Conservation (phyloP, 495 filamentous ascomycete genomes). For the Staphylotrichum tortipilum region DNA sequence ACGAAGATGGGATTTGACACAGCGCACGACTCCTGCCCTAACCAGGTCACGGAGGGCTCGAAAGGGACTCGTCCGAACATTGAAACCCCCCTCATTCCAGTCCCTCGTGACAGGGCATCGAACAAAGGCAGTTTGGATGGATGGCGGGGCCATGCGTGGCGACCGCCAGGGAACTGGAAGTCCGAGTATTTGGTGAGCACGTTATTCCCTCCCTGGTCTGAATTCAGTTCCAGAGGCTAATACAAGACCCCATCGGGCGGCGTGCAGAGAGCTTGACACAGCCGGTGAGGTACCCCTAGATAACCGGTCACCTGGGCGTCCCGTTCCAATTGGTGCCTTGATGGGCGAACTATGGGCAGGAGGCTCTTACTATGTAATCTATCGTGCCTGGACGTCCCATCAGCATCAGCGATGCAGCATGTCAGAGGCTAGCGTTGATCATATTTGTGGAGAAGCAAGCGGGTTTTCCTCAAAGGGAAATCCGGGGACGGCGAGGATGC, state of each 20-base stretch:
- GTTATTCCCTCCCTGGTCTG: too few relatives aligned
- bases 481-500: neutral
- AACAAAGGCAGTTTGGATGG: too few relatives aligned
- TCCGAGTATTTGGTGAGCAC: too few relatives aligned
- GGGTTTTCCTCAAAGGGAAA: conserved; percentile 1
- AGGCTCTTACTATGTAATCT: neutral
- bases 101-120: neutral
- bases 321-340: neutral
- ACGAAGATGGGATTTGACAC: neutral
- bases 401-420: too few relatives aligned
- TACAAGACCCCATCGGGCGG: neutral
- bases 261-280: neutral
- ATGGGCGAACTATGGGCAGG: neutral
- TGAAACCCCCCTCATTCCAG: neutral
- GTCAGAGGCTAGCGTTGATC: conserved; percentile 5
- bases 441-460: neutral
- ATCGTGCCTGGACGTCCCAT: too few relatives aligned
- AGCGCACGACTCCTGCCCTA: neutral
- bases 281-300: neutral
- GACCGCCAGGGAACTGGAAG: too few relatives aligned
- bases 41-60: neutral
- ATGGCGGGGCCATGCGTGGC: too few relatives aligned
- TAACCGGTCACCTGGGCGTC: neutral
- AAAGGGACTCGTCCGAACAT: neutral
- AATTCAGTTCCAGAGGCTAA: too few relatives aligned